Evolutionary conservation across 2,329 filamentous ascomycete species (phyloP).

Genomic region (Cucurbitaria berberidis): DNA sequence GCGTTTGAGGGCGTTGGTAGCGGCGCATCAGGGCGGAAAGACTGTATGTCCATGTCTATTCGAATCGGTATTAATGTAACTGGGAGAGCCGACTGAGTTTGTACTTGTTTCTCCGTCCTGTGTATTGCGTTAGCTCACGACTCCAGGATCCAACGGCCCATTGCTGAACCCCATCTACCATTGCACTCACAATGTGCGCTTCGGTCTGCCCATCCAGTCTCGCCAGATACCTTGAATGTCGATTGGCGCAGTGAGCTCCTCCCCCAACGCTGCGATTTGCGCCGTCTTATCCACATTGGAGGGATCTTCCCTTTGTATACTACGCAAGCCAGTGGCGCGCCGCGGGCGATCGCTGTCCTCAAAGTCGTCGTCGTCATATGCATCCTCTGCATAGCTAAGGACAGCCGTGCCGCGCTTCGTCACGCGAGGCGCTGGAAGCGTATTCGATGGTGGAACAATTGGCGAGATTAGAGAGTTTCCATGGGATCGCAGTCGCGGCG

Average conservation of each 20-base stretch:
- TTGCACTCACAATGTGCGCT: slow-evolving; percentile 54
- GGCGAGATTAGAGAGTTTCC: slow-evolving; percentile 91
- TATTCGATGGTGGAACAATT: slow-evolving; percentile 73
- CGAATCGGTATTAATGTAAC: slow-evolving; percentile 93
- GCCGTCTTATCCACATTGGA: slow-evolving; percentile 65
- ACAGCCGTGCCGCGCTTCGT: slow-evolving; percentile 96
- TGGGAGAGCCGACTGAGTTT: slow-evolving; percentile 75
- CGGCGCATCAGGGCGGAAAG: slow-evolving; percentile 71
- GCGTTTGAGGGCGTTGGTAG: slow-evolving; percentile 68
- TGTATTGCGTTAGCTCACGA: slow-evolving; percentile 13
- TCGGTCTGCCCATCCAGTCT: slow-evolving; percentile 88
- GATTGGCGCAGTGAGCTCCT: slow-evolving; percentile 79
- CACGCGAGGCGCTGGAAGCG: slow-evolving; percentile 76
- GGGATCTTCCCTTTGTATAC: slow-evolving; percentile 72
- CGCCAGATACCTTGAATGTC: slow-evolving; percentile 89
- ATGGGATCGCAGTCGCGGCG: slow-evolving; percentile 86
- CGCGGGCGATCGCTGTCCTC: slow-evolving; percentile 74
- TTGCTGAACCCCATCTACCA: neutral
- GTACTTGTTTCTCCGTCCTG: slow-evolving; percentile 66
- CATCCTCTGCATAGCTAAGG: slow-evolving; percentile 98
- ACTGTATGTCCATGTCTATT: slow-evolving; percentile 89
- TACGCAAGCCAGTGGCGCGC: slow-evolving; percentile 80
- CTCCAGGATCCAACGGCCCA: neutral
- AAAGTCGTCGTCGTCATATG: slow-evolving; percentile 83
- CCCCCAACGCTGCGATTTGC: slow-evolving; percentile 77